Evolutionary conservation across 2,329 filamentous ascomycete species (phyloP), one percentile per base, ranked within the genome.

Genomic region (Lecanicillium sp.): DNA sequence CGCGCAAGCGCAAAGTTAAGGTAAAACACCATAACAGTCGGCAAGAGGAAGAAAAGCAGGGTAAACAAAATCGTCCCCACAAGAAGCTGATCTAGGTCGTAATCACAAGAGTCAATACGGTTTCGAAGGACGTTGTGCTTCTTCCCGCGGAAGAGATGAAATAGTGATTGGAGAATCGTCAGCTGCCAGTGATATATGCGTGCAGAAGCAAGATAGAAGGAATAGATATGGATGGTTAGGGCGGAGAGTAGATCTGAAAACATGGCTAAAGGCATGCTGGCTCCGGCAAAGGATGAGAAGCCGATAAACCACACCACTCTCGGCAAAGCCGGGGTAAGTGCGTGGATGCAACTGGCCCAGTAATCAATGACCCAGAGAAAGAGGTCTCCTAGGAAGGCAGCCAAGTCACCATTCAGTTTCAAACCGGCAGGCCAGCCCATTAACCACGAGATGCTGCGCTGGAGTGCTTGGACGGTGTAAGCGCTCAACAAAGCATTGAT

Each of bases 311-410:
- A 92, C 49, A 98, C 85, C 43, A 98, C 74, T 43, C 79, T 76
- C 9, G 89, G 88, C n/a, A 98, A 67, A 29, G 80, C 72, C 1
- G 92, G 90, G 38, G 82, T 78, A 11, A 96, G 66, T 27, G 83
- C 73, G 41, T 78, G 73, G 54, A 95, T 85, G 53, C 82, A 92
- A 85, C 84, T 83, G 41, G 86, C 85, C 92, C 92, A 98, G 56
- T 95, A 94, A 48, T 95, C 89, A 48, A 98, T 96, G 34, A 98
- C 92, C 92, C 92, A 98, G 3, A 96, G 68, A 55, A 98, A 98
- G 3, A 98, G 66, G 53, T 96, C 90, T 46, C 92, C 92, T 11
- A 98, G 73, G 51, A 98, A 98, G n/a, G 78, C 75, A 3, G 89
- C 92, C 29, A 98, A 70, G 59, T 98, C 90, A 39, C 79, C 89